Evolutionary conservation across 306 rosid genomes (phyloP).

Genomic region (Notholithocarpus densiflorus): DNA sequence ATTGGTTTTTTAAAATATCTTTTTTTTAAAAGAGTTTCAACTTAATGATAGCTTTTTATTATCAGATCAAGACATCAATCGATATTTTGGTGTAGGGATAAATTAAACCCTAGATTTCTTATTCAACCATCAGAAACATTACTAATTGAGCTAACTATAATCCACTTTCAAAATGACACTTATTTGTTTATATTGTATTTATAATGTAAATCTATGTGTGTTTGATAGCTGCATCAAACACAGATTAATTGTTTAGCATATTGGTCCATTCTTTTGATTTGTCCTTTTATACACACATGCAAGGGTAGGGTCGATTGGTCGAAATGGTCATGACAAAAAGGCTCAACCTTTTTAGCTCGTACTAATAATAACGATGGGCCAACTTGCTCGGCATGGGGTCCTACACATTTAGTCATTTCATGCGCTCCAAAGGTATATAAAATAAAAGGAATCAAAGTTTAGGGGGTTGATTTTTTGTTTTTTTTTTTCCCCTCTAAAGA

Average conservation of each 20-base stretch:
- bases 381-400: not conserved
- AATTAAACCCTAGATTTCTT: accelerated
- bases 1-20: too few relatives aligned
- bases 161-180: accelerated
- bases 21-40: too few relatives aligned
- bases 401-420: not conserved
- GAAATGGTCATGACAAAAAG: not conserved
- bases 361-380: not conserved
- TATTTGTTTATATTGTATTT: too few relatives aligned
- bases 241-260: not conserved
- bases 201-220: not conserved
- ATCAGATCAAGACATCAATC: accelerated
- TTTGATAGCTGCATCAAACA: not conserved
- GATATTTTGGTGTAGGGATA: accelerated
- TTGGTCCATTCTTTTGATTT: not conserved
- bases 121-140: accelerated
- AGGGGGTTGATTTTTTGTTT: too few relatives aligned
- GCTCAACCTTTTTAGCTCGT: not conserved
- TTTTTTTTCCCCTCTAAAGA: too few relatives aligned
- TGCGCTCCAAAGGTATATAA: not conserved
- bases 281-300: not conserved
- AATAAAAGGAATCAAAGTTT: too few relatives aligned
- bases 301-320: not conserved
- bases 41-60: too few relatives aligned
- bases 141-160: accelerated